phyloP scores from a whole-genome alignment of 129 eudicot species.

The Sambucus nigra region DNA sequence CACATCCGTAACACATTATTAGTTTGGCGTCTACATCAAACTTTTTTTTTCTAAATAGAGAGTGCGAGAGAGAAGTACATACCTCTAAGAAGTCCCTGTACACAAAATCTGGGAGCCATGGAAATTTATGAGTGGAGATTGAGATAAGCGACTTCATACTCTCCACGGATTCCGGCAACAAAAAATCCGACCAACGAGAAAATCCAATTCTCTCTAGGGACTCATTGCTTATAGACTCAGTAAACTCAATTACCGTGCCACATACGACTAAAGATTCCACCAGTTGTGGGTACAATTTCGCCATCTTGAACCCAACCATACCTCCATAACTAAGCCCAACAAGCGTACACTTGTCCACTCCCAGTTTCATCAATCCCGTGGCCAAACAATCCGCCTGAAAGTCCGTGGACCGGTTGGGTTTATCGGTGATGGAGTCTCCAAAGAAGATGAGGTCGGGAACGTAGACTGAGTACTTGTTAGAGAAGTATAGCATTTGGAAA shows the following conservation, averaged over 20 bases:
- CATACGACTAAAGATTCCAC: slow-evolving; percentile 38
- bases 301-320: slow-evolving; percentile 55
- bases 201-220: slow-evolving; percentile 11
- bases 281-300: slow-evolving; percentile 38
- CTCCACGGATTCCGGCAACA: slow-evolving; percentile 32
- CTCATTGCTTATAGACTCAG: slow-evolving; percentile 26
- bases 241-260: slow-evolving; percentile 26
- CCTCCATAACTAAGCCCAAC: slow-evolving; percentile 74
- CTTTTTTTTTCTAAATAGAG: too few species aligned
- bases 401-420: slow-evolving; percentile 16
- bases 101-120: slow-evolving; percentile 34
- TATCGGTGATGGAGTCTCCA: slow-evolving; percentile 40
- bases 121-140: slow-evolving; percentile 28
- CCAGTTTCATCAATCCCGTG: slow-evolving; percentile 32
- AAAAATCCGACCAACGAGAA: slow-evolving; percentile 30
- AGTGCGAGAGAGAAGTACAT: too few species aligned
- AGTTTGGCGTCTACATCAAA: too few species aligned
- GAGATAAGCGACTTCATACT: slow-evolving; percentile 22
- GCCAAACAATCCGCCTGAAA: slow-evolving; percentile 58
- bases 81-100: slow-evolving; percentile 35
- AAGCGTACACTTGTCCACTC: slow-evolving; percentile 33
- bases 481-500: slow-evolving; percentile 31
- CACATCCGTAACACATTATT: too few species aligned
- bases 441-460: slow-evolving; percentile 66
- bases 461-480: slow-evolving; percentile 22